These are phyloP conservation scores for Parietichytrium sp. DNA, from an alignment of 108 stramenopile species.

Conservation along the genomic window DNA sequence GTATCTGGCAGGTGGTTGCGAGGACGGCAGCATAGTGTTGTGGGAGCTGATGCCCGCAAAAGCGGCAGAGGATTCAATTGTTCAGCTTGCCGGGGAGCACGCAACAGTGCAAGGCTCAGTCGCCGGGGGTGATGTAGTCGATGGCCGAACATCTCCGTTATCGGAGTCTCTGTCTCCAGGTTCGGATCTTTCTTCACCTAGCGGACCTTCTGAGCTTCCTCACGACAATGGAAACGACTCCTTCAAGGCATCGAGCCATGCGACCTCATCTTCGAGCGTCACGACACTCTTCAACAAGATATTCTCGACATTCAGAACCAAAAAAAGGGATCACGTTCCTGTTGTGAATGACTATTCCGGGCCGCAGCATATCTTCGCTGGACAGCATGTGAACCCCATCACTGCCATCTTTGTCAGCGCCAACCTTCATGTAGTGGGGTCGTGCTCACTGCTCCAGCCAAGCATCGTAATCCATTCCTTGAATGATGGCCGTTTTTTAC, in stretches of 20 bases:
- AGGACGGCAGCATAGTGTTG: slow-evolving; percentile 1
- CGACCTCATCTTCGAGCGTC: background rate
- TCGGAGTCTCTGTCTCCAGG: too few relatives aligned
- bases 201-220: too few relatives aligned
- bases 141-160: too few relatives aligned
- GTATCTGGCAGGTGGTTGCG: background rate
- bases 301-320: background rate
- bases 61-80: background rate
- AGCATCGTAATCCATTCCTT: background rate
- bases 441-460: background rate
- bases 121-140: too few relatives aligned
- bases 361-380: background rate
- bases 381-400: background rate
- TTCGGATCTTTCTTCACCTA: too few relatives aligned
- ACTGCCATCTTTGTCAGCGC: background rate
- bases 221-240: too few relatives aligned
- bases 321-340: background rate
- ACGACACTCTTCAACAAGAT: background rate
- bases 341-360: background rate
- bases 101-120: too few relatives aligned
- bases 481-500: background rate
- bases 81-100: background rate
- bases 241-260: too few relatives aligned
- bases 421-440: slow-evolving; percentile 12
- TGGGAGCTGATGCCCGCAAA: background rate